Conservation (phyloP, 805 yeast species). For the Hanseniaspora clermontiae region DNA sequence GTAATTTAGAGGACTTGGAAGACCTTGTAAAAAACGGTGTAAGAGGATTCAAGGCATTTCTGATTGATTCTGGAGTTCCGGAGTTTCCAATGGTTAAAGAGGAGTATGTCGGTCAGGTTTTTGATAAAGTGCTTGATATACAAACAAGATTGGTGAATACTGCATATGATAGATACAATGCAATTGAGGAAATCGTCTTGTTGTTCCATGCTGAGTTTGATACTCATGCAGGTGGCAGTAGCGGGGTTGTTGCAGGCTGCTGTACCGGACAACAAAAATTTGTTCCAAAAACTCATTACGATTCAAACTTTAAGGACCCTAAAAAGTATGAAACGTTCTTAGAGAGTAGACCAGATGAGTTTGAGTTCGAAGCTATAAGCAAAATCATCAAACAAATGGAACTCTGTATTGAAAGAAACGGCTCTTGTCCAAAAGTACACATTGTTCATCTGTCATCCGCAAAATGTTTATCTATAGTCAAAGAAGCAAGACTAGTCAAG, state of each 20-base stretch:
- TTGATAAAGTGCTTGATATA: slow-evolving; percentile 41
- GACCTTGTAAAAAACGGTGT: slow-evolving; percentile 80
- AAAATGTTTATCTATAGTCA: slow-evolving; percentile 63
- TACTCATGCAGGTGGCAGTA: slow-evolving; percentile 27
- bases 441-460: slow-evolving; percentile 84
- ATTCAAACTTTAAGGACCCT: slow-evolving; percentile 37
- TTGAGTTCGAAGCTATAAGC: slow-evolving; percentile 74
- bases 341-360: slow-evolving; percentile 77
- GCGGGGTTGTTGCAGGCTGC: slow-evolving; percentile 11
- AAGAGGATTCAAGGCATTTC: slow-evolving; percentile 83
- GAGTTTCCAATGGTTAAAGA: slow-evolving; percentile 79
- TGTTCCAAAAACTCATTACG: background rate
- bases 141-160: background rate
- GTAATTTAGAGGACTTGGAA: slow-evolving; percentile 51
- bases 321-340: slow-evolving; percentile 58
- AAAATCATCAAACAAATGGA: slow-evolving; percentile 54
- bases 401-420: slow-evolving; percentile 20
- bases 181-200: slow-evolving; percentile 44
- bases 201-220: slow-evolving; percentile 94
- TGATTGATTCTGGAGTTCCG: slow-evolving; percentile 91
- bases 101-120: slow-evolving; percentile 37
- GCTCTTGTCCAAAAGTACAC: slow-evolving; percentile 55
- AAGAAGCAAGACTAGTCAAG: slow-evolving; percentile 43
- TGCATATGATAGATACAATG: background rate
- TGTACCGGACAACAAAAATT: background rate